phyloP scores from a whole-genome alignment of 371 early-diverging fungal genomes.

The Rhizopus delemar region DNA sequence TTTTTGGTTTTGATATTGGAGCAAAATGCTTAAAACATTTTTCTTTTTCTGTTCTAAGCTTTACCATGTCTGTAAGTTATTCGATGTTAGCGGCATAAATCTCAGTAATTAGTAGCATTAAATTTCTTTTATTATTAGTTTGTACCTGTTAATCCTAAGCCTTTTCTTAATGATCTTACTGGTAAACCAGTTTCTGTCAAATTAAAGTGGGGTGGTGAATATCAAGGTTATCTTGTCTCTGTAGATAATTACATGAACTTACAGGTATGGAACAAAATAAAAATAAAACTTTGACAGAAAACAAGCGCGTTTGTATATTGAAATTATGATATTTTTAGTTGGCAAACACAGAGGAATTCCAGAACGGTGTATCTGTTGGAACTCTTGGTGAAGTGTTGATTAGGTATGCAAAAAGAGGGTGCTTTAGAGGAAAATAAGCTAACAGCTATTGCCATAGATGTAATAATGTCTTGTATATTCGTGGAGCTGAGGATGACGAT shows the following conservation, averaged over 20 bases:
- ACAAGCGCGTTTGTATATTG: no score
- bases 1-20: neutral
- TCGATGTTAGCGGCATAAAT: neutral
- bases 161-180: constrained; percentile 89
- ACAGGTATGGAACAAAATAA: constrained; percentile 60
- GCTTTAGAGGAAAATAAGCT: neutral
- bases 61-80: neutral
- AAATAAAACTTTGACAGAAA: neutral
- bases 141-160: constrained; percentile 95
- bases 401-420: constrained; percentile 47
- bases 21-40: neutral
- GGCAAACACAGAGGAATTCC: constrained; percentile 91
- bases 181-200: constrained; percentile 91
- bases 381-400: constrained; percentile 93
- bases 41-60: neutral
- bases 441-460: constrained; percentile 54
- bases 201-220: constrained; percentile 98
- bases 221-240: constrained; percentile 90
- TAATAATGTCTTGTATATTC: constrained; percentile 87
- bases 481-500: constrained; percentile 59
- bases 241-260: constrained; percentile 98
- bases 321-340: constrained; percentile 54
- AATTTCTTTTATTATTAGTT: constrained; percentile 51
- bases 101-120: no score
- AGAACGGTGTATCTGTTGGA: constrained; percentile 88